Base-by-base conservation (phyloP, 345 rosid genomes). In the Turnera subulata region DNA sequence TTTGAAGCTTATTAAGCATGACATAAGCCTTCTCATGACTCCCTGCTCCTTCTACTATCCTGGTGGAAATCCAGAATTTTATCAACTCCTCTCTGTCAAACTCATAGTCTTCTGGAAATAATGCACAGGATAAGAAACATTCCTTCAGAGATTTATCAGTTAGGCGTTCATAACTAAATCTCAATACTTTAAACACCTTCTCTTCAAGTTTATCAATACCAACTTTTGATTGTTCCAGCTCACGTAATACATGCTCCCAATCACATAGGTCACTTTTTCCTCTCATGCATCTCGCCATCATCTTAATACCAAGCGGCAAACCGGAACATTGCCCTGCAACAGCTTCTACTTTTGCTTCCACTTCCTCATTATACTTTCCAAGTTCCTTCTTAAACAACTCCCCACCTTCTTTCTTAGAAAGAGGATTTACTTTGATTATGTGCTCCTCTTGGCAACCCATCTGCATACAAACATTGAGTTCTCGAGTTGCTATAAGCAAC, bases 101-200 rank as follows among this genome's bases (percentile, higher is more conserved):
- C 4, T 4, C 0, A 9, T 0, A 33, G 44, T 43, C 59, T 26
- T 57, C 55, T 2, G 53, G 19, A 61, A 21, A 73, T 4, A 74
- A 38, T 11, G 73, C 67, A 43, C 55, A 68, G 42, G 43, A 52
- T 6, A 68, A 25, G 44, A 78, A 63, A 37, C 79, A 74, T 15
- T 16, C 42, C 49, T 61, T 61, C 11, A 63, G 11, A 2, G 53
- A 33, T 18, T 19, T 19, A 42, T 57, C 55, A 7, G 50, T 38
- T 46, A 70, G 56, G 10, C 20, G 22, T 6, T 8, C 24, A 46
- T 38, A 76, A 25, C 73, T 69, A 2, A 38, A 12, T 25, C 42
- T 59, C n/a, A 59, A 10, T 3, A 18, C 39, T 2, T 11, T 24
- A 8, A 64, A 20, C 19, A 73, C 19, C 1, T 55, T 46, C 52